These are phyloP conservation scores for Coprinellus micaceus DNA, from an alignment of 768 basidiomycete species.

Conservation along the genomic window DNA sequence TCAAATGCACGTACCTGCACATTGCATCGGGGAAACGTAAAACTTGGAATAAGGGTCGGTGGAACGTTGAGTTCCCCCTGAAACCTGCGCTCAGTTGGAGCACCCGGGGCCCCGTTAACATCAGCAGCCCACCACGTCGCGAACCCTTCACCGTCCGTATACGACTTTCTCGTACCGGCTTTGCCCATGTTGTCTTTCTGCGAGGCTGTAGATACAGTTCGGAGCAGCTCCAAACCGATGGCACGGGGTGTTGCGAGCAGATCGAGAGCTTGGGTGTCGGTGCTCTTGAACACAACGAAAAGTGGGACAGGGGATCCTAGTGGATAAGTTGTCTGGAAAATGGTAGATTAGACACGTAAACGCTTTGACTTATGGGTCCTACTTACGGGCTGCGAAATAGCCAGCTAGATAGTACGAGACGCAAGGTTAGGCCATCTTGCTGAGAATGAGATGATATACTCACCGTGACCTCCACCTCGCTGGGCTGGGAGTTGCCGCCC, in stretches of 20 bases:
- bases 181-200: slow-evolving; percentile 38
- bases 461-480: slow-evolving; percentile 24
- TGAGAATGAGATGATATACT: slow-evolving; percentile 28
- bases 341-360: background rate
- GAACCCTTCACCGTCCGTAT: slow-evolving; percentile 18
- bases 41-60: slow-evolving; percentile 39
- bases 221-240: slow-evolving; percentile 39
- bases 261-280: slow-evolving; percentile 48
- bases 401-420: slow-evolving; percentile 27
- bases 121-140: background rate
- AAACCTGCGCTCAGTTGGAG: slow-evolving; percentile 32
- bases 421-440: background rate
- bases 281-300: slow-evolving; percentile 39
- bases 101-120: slow-evolving; percentile 18
- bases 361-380: background rate
- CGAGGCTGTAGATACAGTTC: slow-evolving; percentile 46
- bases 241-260: slow-evolving; percentile 40
- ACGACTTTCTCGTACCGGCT: slow-evolving; percentile 38
- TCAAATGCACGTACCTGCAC: slow-evolving; percentile 37
- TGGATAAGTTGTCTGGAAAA: slow-evolving; percentile 27
- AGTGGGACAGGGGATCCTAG: slow-evolving; percentile 52
- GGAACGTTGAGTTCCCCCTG: slow-evolving; percentile 52
- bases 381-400: slow-evolving; percentile 45
- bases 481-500: slow-evolving; percentile 12
- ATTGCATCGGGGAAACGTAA: slow-evolving; percentile 39